Base-by-base conservation (phyloP, 2,329 filamentous ascomycete species). In the Stachybotrys chlorohalonatus region DNA sequence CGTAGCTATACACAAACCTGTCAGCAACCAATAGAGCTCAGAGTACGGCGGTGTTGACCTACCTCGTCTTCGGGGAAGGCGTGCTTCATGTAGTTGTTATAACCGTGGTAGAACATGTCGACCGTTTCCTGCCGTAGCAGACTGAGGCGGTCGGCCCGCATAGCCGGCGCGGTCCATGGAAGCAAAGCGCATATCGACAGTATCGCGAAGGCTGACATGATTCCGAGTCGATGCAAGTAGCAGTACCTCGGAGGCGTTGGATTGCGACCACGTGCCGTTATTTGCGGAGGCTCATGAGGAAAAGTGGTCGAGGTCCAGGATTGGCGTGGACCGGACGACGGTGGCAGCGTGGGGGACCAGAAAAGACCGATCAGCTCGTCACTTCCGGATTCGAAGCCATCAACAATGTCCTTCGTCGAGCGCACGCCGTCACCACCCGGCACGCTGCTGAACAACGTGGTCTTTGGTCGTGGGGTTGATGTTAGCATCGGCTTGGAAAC, bases 61-160 rank as follows among this genome's bases (percentile, higher is more conserved):
- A 85, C 83, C 81, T 94, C 94, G 66, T 99, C 94, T 71, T 97
- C 94, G 11, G 94, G 94, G 66, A 96, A 99, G 55, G 92, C 94
- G 70, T 95, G 80, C 60, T 82, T 74, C 85, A 96, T 94, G 75
- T 99, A 99, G 70, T 93, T 95, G 73, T 92, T 85, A 75, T 86
- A 97, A 57, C 94, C 94, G 77, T 99, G 94, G 71, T 95, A 96
- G 76, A 97, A 97, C 80, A 97, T 90, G 62, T 89, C 80, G 55
- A 84, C 80, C 11, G 83, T 84, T 55, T 84, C 79, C 59, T 75
- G 76, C 53, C 83, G 78, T 63, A 86, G 69, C 62, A 78, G 73
- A 51, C 76, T 74, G 56, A 85, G 73, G 62, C 74, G 76, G 56
- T 74, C 74, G n/a, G 77, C 71, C 47, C 75, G 75, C 82, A 86